Base-by-base conservation (phyloP, 2,329 filamentous ascomycete genomes). In the Fusarium sp. region DNA sequence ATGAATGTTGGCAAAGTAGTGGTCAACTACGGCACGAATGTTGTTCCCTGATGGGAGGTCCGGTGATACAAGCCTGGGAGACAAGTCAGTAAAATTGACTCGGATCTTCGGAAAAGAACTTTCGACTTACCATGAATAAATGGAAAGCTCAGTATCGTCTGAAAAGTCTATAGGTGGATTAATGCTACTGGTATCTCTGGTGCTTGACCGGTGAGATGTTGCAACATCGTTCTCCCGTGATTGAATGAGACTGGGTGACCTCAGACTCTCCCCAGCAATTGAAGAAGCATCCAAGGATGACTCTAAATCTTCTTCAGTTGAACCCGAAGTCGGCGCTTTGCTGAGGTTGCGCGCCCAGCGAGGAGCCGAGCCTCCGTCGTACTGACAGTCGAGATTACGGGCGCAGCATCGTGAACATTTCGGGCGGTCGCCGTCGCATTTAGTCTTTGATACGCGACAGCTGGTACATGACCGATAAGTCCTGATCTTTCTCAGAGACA, bases 371-470 rank as follows among this genome's bases (percentile, higher is more conserved):
- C 78, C 81, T 42, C 81, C 81, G 61, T 81, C 79, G 62, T 83
- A 83, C 46, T 80, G 72, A 53, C 82, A 83, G 17, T 81, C 80
- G 20, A 79, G 67, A 46, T 76, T 75, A 59, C 81, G 80, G 45
- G 74, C 67, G 50, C 57, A 46, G 68, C 81, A 83, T 55, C 80
- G 75, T 41, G 80, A 78, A 69, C 81, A 83, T 60, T 71, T 78
- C 50, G 81, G 81, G 18, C 81, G 80, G 67, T 80, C 80, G 76
- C 81, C 82, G 52, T 82, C 78, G 71, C 81, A 83, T 75, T 83
- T 82, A 8, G 81, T 83, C 78, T 83, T 83, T 63, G 80, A 82
- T 27, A 81, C 66, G 49, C 81, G 81, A 64, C 81, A 83, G 74
- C 71, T 78, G 59, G 79, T 80, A 57, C 81, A 83, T 30, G 81